Base-by-base conservation (phyloP, 345 rosid species). In the Gossypium australe region DNA sequence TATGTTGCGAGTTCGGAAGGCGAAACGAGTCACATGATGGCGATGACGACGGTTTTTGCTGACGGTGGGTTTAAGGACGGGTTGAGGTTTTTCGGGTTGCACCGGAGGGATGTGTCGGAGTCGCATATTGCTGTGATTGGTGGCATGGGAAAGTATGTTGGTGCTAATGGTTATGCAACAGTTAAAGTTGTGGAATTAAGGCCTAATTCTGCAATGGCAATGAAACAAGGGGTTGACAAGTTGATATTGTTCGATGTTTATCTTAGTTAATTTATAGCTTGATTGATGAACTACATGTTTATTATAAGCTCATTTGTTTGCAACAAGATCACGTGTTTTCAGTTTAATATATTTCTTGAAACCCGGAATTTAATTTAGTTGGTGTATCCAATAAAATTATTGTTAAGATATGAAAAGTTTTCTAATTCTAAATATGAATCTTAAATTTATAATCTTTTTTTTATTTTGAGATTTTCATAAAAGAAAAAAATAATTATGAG, bases 1-100 rank as follows among this genome's bases (percentile, higher is more conserved):
- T 85, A 75, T 68, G 87, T 89, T 67, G 89, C 82, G 4, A 79
- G 87, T 70, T 82, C 87, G 1, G 90, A 83, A 58, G 74, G 84
- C 18, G 83, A 22, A 20, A 29, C 75, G 47, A 81, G 79, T 70
- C 87, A 81, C 66, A 86, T 89, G 91, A 79, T 89, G 85, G 91
- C 89, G 6, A 66, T 89, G 83, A 81, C 85, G 1, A 63, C 80
- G n/a, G 73, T 53, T 65, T 86, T 86, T 18, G 70, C 77, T 0
- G 22, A 49, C 2, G 13, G 11, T 1, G 76, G 59, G 43, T 81
- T 71, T 9, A 80, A 75, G 63, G 87, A 84, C 61, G 80, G 84
- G 14, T 48, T 89, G 67, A 86, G 78, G 62, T 83, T 89, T 73
- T 89, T 87, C 7, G 90, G 91, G 11, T 78, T 84, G 14, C 77